phyloP scores from a whole-genome alignment of 495 filamentous ascomycete genomes.

The Penicillium bialowiezense region DNA sequence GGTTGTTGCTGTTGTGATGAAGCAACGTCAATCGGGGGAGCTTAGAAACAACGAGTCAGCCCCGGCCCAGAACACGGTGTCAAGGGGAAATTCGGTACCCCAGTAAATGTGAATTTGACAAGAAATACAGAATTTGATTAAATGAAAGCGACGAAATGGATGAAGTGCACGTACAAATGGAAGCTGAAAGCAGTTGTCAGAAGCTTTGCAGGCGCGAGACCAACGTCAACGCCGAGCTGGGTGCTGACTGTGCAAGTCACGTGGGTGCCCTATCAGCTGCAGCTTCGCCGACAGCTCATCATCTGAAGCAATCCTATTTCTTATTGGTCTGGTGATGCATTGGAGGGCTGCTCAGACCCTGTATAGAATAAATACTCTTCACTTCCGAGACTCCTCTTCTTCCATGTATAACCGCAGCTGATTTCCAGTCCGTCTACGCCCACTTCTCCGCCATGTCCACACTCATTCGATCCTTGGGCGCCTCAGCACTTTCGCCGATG shows the following conservation, averaged over 20 bases:
- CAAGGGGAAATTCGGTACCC: conserved; percentile 10
- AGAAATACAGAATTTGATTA: conserved; percentile 16
- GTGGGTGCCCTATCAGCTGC: conserved; percentile 16
- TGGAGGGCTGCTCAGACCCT: conserved; percentile 9
- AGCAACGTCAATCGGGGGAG: conserved; percentile 39
- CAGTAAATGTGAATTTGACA: conserved; percentile 9
- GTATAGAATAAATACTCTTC: conserved; percentile 6
- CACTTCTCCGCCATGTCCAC: conserved; percentile 30
- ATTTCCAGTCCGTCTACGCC: neutral
- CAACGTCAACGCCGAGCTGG: conserved; percentile 40
- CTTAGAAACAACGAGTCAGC: conserved; percentile 26
- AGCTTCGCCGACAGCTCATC: conserved; percentile 12
- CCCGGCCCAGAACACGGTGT: conserved; percentile 11
- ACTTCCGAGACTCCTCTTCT: neutral
- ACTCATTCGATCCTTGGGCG: conserved; percentile 21
- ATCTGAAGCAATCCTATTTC: conserved; percentile 15
- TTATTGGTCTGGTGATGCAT: conserved; percentile 19
- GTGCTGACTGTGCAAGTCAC: conserved; percentile 28
- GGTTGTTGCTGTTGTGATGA: conserved; percentile 32
- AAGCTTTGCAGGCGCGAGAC: conserved; percentile 37
- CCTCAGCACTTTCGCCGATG: conserved; percentile 23
- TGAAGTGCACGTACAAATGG: conserved; percentile 22
- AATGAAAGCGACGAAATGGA: conserved; percentile 22
- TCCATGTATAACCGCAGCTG: neutral
- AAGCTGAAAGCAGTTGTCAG: conserved; percentile 33